Conservation (phyloP, 2,329 filamentous ascomycete genomes). For the Thermomyces lanuginosus region DNA sequence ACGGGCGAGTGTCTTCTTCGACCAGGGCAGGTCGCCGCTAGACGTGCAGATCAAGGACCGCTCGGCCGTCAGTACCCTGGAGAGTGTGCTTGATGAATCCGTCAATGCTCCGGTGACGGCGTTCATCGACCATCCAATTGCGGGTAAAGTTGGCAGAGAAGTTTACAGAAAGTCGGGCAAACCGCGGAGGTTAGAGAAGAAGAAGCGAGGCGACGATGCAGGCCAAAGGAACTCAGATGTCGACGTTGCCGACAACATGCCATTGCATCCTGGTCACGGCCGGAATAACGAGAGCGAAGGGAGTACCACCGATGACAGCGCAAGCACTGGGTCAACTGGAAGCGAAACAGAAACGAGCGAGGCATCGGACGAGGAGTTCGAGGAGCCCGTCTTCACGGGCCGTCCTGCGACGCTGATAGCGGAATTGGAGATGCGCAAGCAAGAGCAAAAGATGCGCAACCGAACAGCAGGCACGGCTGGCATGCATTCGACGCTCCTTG, state of each 20-base stretch:
- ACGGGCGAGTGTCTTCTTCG: constrained; percentile 82
- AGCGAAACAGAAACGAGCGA: constrained; percentile 30
- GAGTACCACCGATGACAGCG: constrained; percentile 8
- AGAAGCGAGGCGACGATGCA: too few relatives aligned
- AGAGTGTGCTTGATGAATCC: constrained; percentile 82
- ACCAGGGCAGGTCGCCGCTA: constrained; percentile 43
- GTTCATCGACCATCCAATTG: constrained; percentile 78
- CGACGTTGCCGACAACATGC: neutral
- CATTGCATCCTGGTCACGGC: constrained; percentile 2
- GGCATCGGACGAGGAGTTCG: constrained; percentile 31
- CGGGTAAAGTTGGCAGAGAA: constrained; percentile 57
- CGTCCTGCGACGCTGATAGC: constrained; percentile 80
- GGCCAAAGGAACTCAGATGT: constrained; percentile 1
- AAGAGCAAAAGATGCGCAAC: constrained; percentile 67
- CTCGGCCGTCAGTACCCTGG: constrained; percentile 75
- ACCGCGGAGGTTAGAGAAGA: too few relatives aligned
- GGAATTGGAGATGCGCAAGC: constrained; percentile 79
- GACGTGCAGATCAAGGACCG: constrained; percentile 48
- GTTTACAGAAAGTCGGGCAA: constrained; percentile 45
- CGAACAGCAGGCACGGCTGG: constrained; percentile 51
- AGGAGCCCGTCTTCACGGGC: constrained; percentile 40
- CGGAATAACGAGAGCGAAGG: constrained; percentile 10
- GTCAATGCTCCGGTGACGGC: constrained; percentile 74
- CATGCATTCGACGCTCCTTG: constrained; percentile 77
- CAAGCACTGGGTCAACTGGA: constrained; percentile 13